Base-by-base conservation (phyloP, 1,284 basidiomycete genomes). In the Ustilago crameri region DNA sequence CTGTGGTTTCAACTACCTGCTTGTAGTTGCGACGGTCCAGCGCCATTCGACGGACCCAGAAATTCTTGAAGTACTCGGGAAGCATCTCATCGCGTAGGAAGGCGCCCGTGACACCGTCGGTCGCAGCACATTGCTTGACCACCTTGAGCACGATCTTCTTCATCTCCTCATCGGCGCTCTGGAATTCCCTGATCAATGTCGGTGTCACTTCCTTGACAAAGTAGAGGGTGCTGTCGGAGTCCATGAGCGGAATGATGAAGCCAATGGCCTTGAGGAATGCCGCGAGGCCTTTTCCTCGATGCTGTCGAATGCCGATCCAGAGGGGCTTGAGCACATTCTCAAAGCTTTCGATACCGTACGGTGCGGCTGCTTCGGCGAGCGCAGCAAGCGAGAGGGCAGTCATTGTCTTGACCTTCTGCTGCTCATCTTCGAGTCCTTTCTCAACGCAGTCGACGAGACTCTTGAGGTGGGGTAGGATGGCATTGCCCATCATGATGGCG, bases 401-500 rank as follows among this genome's bases (percentile, higher is more conserved):
- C 96, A 98, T 98, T 2, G 96, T 98, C 75, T 95, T 88, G 55
- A 99, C 96, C 84, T 98, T 98, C 84, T 98, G 95, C 85, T 99
- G 95, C 76, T 99, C 96, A 80, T 99, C 96, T 46, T 93, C 90
- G 44, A 98, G 87, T 22, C 96, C 96, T 76, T 95, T 93, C 2
- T 94, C 93, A 55, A 98, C 93, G 74, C 95, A 95, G 73, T 97
- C 93, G 41, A 98, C 95, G 34, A 98, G 88, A 81, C 96, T 98
- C 61, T 94, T 91, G 44, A 99, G 87, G 84, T 98, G 96, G 17
- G 96, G 96, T 4, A 98, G 88, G 34, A 98, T 92, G n/a, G 95
- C 96, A 79, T 95, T 98, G 20, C 96, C 95, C 94, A 98, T 98
- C 94, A 98, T 97, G 83, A 98, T 96, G 20, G 96, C 95, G 62